phyloP scores from a whole-genome alignment of 1,284 basidiomycete species.

The Trichosporon coremiiforme region DNA sequence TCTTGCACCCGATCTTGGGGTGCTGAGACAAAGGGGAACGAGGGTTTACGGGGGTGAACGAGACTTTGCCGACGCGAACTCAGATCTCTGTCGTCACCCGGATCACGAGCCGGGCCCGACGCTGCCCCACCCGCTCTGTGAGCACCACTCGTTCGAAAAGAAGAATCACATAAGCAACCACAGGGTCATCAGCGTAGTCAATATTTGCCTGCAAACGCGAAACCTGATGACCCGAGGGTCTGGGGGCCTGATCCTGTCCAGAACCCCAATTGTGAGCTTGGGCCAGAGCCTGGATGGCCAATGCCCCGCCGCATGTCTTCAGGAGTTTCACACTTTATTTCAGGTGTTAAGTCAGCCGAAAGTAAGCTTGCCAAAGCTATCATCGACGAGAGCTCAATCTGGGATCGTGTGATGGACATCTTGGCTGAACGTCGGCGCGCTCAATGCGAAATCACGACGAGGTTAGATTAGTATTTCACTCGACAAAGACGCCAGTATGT shows the following conservation, averaged over 20 bases:
- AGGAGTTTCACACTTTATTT: neutral
- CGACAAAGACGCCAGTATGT: neutral
- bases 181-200: neutral
- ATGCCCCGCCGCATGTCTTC: neutral
- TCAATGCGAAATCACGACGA: neutral
- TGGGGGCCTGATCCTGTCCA: neutral
- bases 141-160: neutral
- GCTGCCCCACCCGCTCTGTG: neutral
- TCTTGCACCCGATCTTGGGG: neutral
- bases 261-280: neutral
- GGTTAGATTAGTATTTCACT: neutral
- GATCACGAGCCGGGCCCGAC: neutral
- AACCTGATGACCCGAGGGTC: neutral
- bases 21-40: neutral
- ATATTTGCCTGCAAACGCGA: no score
- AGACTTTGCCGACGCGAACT: neutral
- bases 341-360: constrained; percentile 7
- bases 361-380: neutral
- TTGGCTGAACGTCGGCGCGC: neutral
- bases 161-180: neutral
- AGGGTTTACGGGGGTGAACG: neutral
- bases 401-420: neutral
- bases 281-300: neutral
- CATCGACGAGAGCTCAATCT: neutral
- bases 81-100: neutral